Percentiles rank a stretch among this genome's conserved stretches.
Conservation (phyloP, 23 red algal genomes). For the Rhodosorus marinus region DNA sequence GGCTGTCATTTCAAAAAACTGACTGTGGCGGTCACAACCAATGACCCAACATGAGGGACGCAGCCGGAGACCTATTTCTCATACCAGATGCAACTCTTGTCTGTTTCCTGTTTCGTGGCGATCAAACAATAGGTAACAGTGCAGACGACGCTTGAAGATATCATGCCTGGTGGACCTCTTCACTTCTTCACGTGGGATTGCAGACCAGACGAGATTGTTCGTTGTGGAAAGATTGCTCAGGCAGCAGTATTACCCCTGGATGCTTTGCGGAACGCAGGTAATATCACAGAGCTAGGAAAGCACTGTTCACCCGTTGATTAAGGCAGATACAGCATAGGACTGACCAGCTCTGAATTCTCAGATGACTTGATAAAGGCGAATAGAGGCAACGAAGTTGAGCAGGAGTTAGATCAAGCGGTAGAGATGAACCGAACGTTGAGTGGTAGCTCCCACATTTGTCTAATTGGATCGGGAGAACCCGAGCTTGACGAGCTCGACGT, state of each 20-base stretch:
- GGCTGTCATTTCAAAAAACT: no score
- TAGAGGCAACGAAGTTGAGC: constrained; percentile 15
- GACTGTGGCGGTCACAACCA: no score
- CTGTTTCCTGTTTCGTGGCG: not conserved
- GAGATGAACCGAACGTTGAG: constrained; percentile 42
- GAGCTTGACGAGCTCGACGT: constrained; percentile 61
- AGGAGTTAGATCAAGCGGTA: constrained; percentile 21
- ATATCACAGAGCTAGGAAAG: not conserved
- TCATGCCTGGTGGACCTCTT: constrained; percentile 2
- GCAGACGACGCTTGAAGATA: constrained; percentile 47
- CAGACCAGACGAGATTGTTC: constrained; percentile 47
- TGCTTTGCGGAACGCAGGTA: constrained; percentile 33
- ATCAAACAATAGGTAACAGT: constrained; percentile 39
- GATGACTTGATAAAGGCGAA: no score
- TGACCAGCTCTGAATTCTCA: no score
- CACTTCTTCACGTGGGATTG: constrained; percentile 91
- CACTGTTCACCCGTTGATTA: no score
- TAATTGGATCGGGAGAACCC: constrained; percentile 63
- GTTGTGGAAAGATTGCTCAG: constrained; percentile 48
- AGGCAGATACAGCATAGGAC: no score
- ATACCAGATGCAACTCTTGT: not conserved
- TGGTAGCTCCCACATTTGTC: constrained; percentile 45
- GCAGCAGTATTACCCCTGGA: constrained; percentile 60
- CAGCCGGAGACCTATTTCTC: not conserved
- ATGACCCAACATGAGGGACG: not conserved